Percentiles rank a stretch among this genome's conserved stretches.
phyloP scores from a whole-genome alignment of 306 rosid genomes.

The Trichosanthes truncata region DNA sequence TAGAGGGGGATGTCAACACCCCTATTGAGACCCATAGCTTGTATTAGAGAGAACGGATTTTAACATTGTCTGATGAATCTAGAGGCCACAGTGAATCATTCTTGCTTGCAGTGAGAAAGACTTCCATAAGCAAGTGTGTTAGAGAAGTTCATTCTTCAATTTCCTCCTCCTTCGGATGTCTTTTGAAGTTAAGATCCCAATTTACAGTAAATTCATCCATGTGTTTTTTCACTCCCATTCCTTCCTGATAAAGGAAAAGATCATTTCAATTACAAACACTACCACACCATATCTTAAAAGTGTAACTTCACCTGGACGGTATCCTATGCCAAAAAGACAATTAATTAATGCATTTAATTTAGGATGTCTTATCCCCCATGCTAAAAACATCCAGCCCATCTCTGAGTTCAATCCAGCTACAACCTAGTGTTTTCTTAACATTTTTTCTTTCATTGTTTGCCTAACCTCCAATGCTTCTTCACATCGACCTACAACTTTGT shows the following conservation, averaged over 20 bases:
- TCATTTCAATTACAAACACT: neutral
- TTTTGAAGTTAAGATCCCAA: neutral
- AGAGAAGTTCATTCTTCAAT: neutral
- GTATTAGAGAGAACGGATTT: too few relatives aligned
- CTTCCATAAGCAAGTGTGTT: neutral
- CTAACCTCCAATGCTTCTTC: constrained; percentile 66
- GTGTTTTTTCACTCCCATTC: neutral
- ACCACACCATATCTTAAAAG: neutral
- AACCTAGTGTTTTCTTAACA: constrained; percentile 68
- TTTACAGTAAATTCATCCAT: neutral
- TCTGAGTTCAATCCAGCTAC: constrained; percentile 85
- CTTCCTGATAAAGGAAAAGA: neutral
- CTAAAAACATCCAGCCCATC: constrained; percentile 58
- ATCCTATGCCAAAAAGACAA: constrained; percentile 47
- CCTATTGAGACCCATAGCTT: too few relatives aligned
- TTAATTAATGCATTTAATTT: constrained; percentile 53
- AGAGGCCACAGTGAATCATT: too few relatives aligned
- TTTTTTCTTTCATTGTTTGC: constrained; percentile 60
- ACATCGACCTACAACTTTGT: constrained; percentile 48
- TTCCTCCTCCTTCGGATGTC: neutral
- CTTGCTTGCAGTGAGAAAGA: too few relatives aligned
- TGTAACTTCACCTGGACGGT: neutral
- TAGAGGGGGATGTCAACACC: too few relatives aligned
- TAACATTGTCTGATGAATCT: too few relatives aligned
- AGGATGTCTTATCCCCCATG: constrained; percentile 55